Percentiles rank a stretch among this genome's conserved stretches.
Conservation (phyloP, 176 grass and related monocot species). For the Oryza brachyantha region DNA sequence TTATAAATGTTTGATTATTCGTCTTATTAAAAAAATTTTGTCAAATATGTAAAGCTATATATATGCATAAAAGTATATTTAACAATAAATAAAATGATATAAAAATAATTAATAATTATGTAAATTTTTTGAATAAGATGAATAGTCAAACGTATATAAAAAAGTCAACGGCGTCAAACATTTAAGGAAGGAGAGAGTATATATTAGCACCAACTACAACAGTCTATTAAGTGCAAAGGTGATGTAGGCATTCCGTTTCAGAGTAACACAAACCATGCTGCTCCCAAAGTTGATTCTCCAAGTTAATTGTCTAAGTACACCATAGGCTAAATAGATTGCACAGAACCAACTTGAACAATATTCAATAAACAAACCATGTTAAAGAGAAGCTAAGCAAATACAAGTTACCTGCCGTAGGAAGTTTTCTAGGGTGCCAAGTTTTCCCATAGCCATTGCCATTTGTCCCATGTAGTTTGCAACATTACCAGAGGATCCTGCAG, state of each 20-base stretch:
- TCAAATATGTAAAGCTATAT: no score
- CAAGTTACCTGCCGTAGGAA: conserved; percentile 77
- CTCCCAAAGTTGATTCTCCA: conserved; percentile 1
- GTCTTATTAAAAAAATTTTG: no score
- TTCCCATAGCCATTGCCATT: conserved; percentile 97
- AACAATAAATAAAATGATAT: no score
- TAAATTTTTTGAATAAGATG: no score
- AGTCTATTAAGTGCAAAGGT: not conserved
- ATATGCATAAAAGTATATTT: no score
- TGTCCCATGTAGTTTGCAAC: conserved; percentile 96
- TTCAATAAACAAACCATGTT: conserved; percentile 1
- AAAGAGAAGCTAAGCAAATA: conserved; percentile 14
- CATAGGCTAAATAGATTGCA: conserved; percentile 1
- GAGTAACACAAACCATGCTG: conserved; percentile 1
- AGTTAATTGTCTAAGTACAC: not conserved
- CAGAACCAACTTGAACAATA: not conserved
- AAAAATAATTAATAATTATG: no score
- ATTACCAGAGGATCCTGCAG: conserved; percentile 58
- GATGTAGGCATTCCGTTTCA: not conserved
- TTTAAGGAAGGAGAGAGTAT: no score
- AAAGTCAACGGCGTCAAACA: no score
- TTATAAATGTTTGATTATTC: no score
- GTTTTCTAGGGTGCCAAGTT: conserved; percentile 85
- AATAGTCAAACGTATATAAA: no score
- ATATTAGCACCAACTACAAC: not conserved